phyloP scores from a whole-genome alignment of 306 rosid genomes.

The Herpetospermum pedunculosum region DNA sequence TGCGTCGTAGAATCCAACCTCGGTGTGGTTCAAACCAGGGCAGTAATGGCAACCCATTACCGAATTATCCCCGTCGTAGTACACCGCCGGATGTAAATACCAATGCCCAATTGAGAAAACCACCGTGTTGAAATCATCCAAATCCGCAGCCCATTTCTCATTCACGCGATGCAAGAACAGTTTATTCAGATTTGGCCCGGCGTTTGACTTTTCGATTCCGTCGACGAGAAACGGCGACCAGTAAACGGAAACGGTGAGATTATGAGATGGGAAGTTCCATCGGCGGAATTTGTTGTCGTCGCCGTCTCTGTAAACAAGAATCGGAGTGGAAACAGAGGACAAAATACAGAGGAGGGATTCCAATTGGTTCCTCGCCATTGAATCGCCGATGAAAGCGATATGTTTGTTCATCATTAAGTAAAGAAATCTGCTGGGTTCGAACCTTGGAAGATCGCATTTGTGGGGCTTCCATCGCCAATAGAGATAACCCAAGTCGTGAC shows the following conservation, averaged over 20 bases:
- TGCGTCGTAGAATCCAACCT: constrained; percentile 69
- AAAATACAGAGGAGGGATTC: constrained; percentile 90
- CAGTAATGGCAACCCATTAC: constrained; percentile 82
- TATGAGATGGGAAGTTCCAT: constrained; percentile 59
- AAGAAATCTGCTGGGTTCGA: constrained; percentile 60
- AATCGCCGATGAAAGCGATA: constrained; percentile 81
- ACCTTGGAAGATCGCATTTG: constrained; percentile 58
- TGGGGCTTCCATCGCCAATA: constrained; percentile 79
- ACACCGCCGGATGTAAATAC: constrained; percentile 88
- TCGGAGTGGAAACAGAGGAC: constrained; percentile 40
- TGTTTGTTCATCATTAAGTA: constrained; percentile 44
- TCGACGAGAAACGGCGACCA: constrained; percentile 91
- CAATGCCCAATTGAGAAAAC: constrained; percentile 80
- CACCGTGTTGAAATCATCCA: constrained; percentile 38
- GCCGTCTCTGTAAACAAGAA: constrained; percentile 44
- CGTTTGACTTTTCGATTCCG: constrained; percentile 54
- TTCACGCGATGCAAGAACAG: constrained; percentile 59
- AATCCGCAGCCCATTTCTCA: constrained; percentile 64
- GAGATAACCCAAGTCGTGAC: constrained; percentile 55
- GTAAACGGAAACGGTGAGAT: constrained; percentile 44
- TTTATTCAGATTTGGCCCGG: constrained; percentile 31
- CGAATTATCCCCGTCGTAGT: constrained; percentile 35
- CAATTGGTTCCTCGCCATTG: constrained; percentile 91
- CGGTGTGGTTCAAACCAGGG: constrained; percentile 65
- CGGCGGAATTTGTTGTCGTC: constrained; percentile 61